Evolutionary conservation across 1,284 basidiomycete genomes (phyloP).

Genomic region (Wallemia hederae): DNA sequence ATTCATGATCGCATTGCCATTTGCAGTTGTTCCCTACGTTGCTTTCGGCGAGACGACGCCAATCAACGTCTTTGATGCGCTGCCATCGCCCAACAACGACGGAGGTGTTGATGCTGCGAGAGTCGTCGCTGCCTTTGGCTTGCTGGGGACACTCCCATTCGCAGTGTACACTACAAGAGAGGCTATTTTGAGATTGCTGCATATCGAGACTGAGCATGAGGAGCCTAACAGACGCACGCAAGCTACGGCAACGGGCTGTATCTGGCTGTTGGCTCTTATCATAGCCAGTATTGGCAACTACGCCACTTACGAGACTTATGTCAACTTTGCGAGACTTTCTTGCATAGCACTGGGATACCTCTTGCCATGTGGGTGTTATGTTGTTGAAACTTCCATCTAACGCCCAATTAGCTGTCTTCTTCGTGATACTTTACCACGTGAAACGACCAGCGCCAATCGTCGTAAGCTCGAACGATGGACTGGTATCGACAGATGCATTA

Average conservation of each 20-base stretch:
- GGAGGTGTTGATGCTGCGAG: constrained; percentile 17
- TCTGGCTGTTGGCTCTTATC: constrained; percentile 13
- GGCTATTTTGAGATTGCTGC: constrained; percentile 13
- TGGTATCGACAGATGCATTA: constrained; percentile 12
- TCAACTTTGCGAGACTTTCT: constrained; percentile 14
- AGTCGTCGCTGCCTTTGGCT: constrained; percentile 12
- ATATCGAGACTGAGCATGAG: constrained; percentile 12
- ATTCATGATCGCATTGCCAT: constrained; percentile 15
- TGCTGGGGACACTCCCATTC: constrained; percentile 12
- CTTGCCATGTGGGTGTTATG: constrained; percentile 14
- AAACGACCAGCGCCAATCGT: constrained; percentile 18
- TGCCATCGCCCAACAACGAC: constrained; percentile 10
- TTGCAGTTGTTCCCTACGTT: constrained; percentile 19
- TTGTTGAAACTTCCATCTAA: neutral
- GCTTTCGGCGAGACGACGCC: constrained; percentile 9
- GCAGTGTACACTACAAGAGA: constrained; percentile 17
- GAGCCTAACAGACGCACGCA: constrained; percentile 14
- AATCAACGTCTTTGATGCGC: constrained; percentile 3
- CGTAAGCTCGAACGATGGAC: constrained; percentile 14
- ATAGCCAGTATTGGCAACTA: constrained; percentile 14
- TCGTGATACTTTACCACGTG: constrained; percentile 20
- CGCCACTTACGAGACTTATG: constrained; percentile 15
- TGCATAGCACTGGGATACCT: constrained; percentile 16
- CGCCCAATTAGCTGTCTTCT: constrained; percentile 16
- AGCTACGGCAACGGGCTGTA: constrained; percentile 4